Evolutionary conservation across 2,329 filamentous ascomycete genomes (phyloP).

Genomic region (Curvularia lunata): DNA sequence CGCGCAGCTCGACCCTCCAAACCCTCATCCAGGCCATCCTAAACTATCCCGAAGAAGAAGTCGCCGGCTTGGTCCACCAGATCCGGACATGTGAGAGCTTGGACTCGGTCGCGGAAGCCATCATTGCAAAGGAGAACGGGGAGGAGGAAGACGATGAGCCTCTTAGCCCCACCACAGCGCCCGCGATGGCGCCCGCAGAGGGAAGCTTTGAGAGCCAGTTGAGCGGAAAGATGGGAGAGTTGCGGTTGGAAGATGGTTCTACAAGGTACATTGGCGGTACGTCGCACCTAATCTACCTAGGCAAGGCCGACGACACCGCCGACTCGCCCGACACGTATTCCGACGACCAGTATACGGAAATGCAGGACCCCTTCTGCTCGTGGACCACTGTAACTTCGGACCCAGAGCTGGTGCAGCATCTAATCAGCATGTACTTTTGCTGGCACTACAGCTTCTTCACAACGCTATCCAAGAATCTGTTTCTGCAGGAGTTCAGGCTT

Average conservation of each 20-base stretch:
- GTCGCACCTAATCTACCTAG: constrained; percentile 85
- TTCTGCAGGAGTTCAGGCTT: constrained; percentile 81
- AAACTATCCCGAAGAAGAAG: constrained; percentile 87
- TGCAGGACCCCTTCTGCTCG: constrained; percentile 75
- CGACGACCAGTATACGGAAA: constrained; percentile 56
- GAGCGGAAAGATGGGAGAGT: constrained; percentile 90
- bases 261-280: constrained; percentile 93
- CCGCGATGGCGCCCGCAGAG: constrained; percentile 43
- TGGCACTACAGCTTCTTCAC: constrained; percentile 99
- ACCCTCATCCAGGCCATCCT: constrained; percentile 92
- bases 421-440: constrained; percentile 97
- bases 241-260: constrained; percentile 84
- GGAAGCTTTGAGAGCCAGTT: constrained; percentile 75
- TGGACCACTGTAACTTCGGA: constrained; percentile 91
- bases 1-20: constrained; percentile 83
- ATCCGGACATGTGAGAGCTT: constrained; percentile 85
- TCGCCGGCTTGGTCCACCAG: constrained; percentile 77
- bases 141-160: constrained; percentile 53
- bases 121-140: constrained; percentile 60
- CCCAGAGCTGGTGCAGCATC: constrained; percentile 77
- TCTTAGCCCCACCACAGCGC: constrained; percentile 37
- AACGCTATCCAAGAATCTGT: constrained; percentile 82
- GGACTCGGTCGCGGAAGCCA: constrained; percentile 67
- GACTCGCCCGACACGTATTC: constrained; percentile 44
- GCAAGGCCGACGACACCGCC: constrained; percentile 40